Conservation (phyloP, 2,329 filamentous ascomycete genomes). For the Lizonia empirigonia region DNA sequence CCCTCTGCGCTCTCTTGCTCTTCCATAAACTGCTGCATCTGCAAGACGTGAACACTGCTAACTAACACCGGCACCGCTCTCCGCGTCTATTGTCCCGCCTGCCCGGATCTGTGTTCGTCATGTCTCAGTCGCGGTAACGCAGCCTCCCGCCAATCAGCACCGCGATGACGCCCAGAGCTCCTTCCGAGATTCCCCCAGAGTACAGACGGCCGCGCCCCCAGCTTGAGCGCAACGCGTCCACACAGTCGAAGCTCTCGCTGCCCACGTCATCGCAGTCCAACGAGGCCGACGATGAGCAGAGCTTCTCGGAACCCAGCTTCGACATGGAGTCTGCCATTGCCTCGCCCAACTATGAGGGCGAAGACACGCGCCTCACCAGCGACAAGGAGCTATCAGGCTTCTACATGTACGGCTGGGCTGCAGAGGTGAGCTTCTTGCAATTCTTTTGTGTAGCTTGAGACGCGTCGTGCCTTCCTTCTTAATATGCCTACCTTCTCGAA, state of each 20-base stretch:
- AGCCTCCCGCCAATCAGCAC: constrained; percentile 31
- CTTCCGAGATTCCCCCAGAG: constrained; percentile 15
- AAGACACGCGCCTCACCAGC: constrained; percentile 89
- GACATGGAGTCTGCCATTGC: constrained; percentile 43
- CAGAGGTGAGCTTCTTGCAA: constrained; percentile 61
- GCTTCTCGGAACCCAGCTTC: constrained; percentile 37
- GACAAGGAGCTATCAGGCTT: constrained; percentile 86
- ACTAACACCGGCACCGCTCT: not conserved
- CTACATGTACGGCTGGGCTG: constrained; percentile 96
- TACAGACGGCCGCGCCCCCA: constrained; percentile 34
- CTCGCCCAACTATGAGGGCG: constrained; percentile 70
- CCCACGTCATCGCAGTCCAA: constrained; percentile 46
- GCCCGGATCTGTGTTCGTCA: constrained; percentile 7
- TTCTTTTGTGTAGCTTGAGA: not conserved
- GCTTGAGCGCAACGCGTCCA: constrained; percentile 39
- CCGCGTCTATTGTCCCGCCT: not conserved
- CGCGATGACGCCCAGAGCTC: constrained; percentile 39
- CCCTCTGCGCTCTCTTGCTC: not conserved
- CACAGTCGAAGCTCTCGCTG: constrained; percentile 43
- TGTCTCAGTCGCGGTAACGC: constrained; percentile 14
- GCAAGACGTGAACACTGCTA: not conserved
- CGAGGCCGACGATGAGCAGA: constrained; percentile 54
- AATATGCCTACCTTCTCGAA: not conserved
- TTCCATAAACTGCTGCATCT: not conserved
- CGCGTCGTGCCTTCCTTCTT: not conserved